Evolutionary conservation across 139 green algal genomes (phyloP).

Genomic region (Chlamydomonas sp.): DNA sequence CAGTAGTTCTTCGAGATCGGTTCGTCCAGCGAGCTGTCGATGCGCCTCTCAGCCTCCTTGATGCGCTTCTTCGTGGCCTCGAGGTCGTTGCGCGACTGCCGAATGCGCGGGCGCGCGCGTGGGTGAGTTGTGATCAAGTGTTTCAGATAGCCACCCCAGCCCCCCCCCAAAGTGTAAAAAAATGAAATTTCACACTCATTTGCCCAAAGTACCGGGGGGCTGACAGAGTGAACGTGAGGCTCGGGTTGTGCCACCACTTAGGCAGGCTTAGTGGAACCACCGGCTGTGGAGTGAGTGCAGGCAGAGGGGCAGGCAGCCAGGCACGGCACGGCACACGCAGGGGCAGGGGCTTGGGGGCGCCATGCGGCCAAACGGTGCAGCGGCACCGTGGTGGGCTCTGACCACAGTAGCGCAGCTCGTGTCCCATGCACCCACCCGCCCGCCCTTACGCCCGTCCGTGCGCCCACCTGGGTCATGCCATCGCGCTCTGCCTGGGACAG

Average conservation of each 20-base stretch:
- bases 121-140: too few species aligned
- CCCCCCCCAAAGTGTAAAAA: too few species aligned
- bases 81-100: conserved; percentile 52
- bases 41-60: conserved; percentile 61
- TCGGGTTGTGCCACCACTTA: too few species aligned
- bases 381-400: not conserved
- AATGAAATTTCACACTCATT: too few species aligned
- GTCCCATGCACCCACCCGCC: conserved; percentile 31
- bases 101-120: too few species aligned
- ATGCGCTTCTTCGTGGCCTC: conserved; percentile 57
- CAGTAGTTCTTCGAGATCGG: conserved; percentile 27
- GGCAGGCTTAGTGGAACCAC: too few species aligned
- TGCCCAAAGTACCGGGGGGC: too few species aligned
- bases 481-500: conserved; percentile 66
- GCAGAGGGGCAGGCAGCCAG: not conserved
- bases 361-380: not conserved
- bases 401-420: too few species aligned
- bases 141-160: too few species aligned
- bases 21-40: conserved; percentile 40
- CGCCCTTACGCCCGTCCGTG: conserved; percentile 58
- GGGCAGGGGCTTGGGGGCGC: not conserved
- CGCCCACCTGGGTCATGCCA: conserved; percentile 61
- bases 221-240: too few species aligned
- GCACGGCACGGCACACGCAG: not conserved
- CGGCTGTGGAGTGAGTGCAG: too few species aligned